Evolutionary conservation across 75 land plant genomes (phyloP).

Genomic region (Cryptomeria japonica): DNA sequence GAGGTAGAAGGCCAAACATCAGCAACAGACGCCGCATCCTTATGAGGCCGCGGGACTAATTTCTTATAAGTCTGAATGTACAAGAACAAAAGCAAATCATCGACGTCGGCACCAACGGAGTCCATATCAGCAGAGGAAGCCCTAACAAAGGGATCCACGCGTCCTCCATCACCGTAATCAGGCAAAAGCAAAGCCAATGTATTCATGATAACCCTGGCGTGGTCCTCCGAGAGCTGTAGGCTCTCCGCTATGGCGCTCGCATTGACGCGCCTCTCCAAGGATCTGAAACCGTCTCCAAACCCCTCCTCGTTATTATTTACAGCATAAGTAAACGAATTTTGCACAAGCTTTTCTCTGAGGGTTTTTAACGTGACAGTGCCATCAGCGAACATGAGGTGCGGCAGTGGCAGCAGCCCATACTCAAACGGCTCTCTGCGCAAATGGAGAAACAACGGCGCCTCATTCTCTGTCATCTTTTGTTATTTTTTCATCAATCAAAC

Average conservation of each 20-base stretch:
- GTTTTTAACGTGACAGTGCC: slow-evolving; percentile 48
- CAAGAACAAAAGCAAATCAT: slow-evolving; percentile 79
- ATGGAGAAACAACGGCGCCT: slow-evolving; percentile 34
- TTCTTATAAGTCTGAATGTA: slow-evolving; percentile 87
- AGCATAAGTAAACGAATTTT: slow-evolving; percentile 22
- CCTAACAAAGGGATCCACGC: slow-evolving; percentile 42
- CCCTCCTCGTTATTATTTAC: not conserved
- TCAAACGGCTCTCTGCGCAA: slow-evolving; percentile 92
- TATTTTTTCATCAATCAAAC: not conserved
- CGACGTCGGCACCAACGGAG: slow-evolving; percentile 59
- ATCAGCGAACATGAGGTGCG: slow-evolving; percentile 81
- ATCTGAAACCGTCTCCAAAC: not conserved
- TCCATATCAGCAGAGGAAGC: slow-evolving; percentile 42
- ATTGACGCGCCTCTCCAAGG: slow-evolving; percentile 18
- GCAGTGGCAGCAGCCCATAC: slow-evolving; percentile 89
- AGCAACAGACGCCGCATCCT: slow-evolving; percentile 89
- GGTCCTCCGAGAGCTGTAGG: slow-evolving; percentile 61
- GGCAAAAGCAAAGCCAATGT: slow-evolving; percentile 75
- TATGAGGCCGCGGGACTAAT: slow-evolving; percentile 77
- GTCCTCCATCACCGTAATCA: slow-evolving; percentile 14
- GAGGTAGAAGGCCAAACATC: slow-evolving; percentile 98
- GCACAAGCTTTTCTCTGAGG: slow-evolving; percentile 53
- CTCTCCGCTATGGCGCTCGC: slow-evolving; percentile 55
- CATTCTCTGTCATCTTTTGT: slow-evolving; percentile 11
- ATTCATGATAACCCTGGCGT: slow-evolving; percentile 77